phyloP scores from a whole-genome alignment of 2,329 filamentous ascomycete genomes.

The Ophiognomonia clavigignenti-juglandacearum region DNA sequence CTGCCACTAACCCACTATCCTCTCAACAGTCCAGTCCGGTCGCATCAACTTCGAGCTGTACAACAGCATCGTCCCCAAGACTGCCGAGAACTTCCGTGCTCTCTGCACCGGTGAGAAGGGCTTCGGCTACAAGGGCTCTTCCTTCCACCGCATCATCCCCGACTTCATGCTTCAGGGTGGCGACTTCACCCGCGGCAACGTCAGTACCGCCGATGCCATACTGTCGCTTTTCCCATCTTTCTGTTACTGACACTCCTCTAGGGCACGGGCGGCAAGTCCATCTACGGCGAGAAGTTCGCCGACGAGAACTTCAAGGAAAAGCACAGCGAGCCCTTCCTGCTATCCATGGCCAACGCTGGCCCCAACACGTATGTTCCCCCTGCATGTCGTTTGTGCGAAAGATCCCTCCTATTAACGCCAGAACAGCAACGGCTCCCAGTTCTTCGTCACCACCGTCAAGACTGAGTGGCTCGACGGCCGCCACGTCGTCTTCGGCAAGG shows the following conservation, averaged over 20 bases:
- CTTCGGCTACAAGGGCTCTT: conserved; percentile 76
- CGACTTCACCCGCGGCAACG: conserved; percentile 90
- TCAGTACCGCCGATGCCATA: conserved; percentile 39
- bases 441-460: conserved; percentile 92
- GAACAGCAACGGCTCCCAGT: conserved; percentile 96
- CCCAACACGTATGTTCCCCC: conserved; percentile 72
- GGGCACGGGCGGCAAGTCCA: conserved; percentile 89
- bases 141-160: conserved; percentile 91
- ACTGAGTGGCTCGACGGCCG: conserved; percentile 82
- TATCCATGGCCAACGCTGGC: conserved; percentile 95
- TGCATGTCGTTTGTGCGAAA: too few species aligned
- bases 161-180: conserved; percentile 95
- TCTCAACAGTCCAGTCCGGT: conserved; percentile 60
- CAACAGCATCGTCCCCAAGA: conserved; percentile 84
- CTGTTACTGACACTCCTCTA: conserved; percentile 30
- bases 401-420: too few species aligned
- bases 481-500: conserved; percentile 82
- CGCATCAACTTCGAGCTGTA: conserved; percentile 88
- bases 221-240: not conserved
- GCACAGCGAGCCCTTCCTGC: conserved; percentile 71
- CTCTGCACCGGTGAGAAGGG: conserved; percentile 79
- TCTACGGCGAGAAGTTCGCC: conserved; percentile 91
- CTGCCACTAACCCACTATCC: not conserved
- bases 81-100: conserved; percentile 76
- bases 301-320: conserved; percentile 84